A percentile compares a stretch with the other conserved stretches of the same genome.
These are phyloP conservation scores for Ogataea haglerorum DNA, from an alignment of 805 yeast species.

Conservation along the genomic window DNA sequence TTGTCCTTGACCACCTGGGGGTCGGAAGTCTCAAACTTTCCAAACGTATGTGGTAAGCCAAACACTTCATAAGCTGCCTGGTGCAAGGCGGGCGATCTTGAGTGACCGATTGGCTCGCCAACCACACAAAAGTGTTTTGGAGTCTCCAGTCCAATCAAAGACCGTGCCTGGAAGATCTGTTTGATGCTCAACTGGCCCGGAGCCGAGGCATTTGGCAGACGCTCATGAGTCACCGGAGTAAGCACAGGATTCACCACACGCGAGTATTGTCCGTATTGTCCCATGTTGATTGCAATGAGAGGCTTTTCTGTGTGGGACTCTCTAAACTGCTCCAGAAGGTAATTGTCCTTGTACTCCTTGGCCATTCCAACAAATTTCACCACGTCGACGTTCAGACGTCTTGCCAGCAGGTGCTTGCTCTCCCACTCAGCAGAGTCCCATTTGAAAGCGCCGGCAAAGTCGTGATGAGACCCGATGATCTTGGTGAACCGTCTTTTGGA, in stretches of 20 bases:
- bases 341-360: slow-evolving; percentile 58
- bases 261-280: slow-evolving; percentile 70
- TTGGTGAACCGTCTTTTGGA: slow-evolving; percentile 57
- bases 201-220: slow-evolving; percentile 68
- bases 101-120: slow-evolving; percentile 81
- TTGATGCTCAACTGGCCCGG: slow-evolving; percentile 72
- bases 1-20: slow-evolving; percentile 53
- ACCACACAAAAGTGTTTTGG: slow-evolving; percentile 64
- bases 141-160: slow-evolving; percentile 60
- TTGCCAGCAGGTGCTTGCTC: slow-evolving; percentile 64
- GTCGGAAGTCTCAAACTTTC: slow-evolving; percentile 62
- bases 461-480: slow-evolving; percentile 82
- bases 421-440: slow-evolving; percentile 79
- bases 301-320: slow-evolving; percentile 52
- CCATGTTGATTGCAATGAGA: slow-evolving; percentile 81
- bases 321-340: slow-evolving; percentile 68
- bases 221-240: slow-evolving; percentile 80
- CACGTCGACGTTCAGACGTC: slow-evolving; percentile 61
- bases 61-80: slow-evolving; percentile 71
- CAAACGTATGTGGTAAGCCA: slow-evolving; percentile 74
- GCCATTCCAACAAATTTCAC: slow-evolving; percentile 86
- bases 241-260: slow-evolving; percentile 69
- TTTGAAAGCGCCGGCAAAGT: slow-evolving; percentile 54
- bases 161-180: slow-evolving; percentile 56
- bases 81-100: slow-evolving; percentile 87